Evolutionary conservation across 345 rosid species (phyloP).

Genomic region (Gossypioides kirkii): DNA sequence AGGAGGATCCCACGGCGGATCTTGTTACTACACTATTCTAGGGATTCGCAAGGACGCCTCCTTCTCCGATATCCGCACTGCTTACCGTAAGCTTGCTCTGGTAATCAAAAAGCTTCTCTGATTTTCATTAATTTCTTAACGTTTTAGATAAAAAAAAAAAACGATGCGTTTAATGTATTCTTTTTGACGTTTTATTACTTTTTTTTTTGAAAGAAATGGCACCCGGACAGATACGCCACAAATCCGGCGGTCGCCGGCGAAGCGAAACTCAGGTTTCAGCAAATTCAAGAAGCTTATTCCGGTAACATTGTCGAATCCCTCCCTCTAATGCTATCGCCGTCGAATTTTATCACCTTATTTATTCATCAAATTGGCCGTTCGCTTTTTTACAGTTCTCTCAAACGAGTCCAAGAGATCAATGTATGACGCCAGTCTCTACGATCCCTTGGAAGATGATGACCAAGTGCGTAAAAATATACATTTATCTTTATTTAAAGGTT

Average conservation of each 20-base stretch:
- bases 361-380: neutral
- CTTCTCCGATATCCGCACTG: slow-evolving; percentile 68
- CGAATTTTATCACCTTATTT: neutral
- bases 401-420: slow-evolving; percentile 61
- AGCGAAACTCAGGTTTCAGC: slow-evolving; percentile 81
- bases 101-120: slow-evolving; percentile 21
- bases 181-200: neutral
- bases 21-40: slow-evolving; percentile 68
- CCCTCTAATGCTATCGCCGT: neutral
- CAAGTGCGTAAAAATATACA: slow-evolving; percentile 38
- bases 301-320: slow-evolving; percentile 31
- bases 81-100: slow-evolving; percentile 91
- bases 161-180: neutral
- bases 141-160: neutral
- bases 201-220: slow-evolving; percentile 60
- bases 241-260: slow-evolving; percentile 63
- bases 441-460: slow-evolving; percentile 65
- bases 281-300: slow-evolving; percentile 87
- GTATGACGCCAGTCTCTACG: slow-evolving; percentile 81
- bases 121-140: neutral
- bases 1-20: slow-evolving; percentile 66
- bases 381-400: slow-evolving; percentile 44
- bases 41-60: slow-evolving; percentile 79
- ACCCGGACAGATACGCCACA: slow-evolving; percentile 64
- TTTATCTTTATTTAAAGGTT: no score